Conservation (phyloP, 2,329 filamentous ascomycete genomes). For the Knufia petricola region DNA sequence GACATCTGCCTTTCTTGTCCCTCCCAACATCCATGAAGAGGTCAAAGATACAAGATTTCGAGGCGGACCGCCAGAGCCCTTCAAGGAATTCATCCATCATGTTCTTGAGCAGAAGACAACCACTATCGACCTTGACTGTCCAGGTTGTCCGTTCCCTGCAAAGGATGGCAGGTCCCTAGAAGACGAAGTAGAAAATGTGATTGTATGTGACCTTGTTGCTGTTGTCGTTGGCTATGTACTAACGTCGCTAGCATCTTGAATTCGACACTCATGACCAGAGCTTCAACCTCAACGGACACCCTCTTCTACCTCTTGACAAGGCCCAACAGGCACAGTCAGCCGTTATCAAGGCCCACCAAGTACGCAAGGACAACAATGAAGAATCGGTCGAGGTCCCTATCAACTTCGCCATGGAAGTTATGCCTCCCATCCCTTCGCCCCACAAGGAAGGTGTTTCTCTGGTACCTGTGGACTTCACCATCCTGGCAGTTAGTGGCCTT, state of each 20-base stretch:
- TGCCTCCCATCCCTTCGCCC: slow-evolving; percentile 23
- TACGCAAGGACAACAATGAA: slow-evolving; percentile 26
- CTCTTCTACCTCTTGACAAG: slow-evolving; percentile 13
- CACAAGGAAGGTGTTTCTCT: slow-evolving; percentile 29
- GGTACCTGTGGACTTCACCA: slow-evolving; percentile 35
- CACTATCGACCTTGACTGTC: slow-evolving; percentile 18
- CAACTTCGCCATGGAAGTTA: slow-evolving; percentile 36
- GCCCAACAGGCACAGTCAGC: slow-evolving; percentile 11
- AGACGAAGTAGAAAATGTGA: slow-evolving; percentile 17
- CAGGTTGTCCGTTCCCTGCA: slow-evolving; percentile 16
- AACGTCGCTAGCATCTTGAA: slow-evolving; percentile 16
- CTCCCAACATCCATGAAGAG: slow-evolving; percentile 17
- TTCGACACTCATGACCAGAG: slow-evolving; percentile 13
- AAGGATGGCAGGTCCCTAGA: background rate
- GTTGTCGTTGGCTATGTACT: background rate
- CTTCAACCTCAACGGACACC: slow-evolving; percentile 18
- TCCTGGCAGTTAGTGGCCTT: slow-evolving; percentile 34
- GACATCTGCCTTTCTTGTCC: slow-evolving; percentile 21
- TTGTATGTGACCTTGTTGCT: slow-evolving; percentile 14
- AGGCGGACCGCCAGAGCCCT: slow-evolving; percentile 10
- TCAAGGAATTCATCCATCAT: slow-evolving; percentile 6
- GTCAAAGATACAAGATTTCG: slow-evolving; percentile 14
- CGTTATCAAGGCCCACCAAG: slow-evolving; percentile 16
- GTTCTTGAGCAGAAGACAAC: slow-evolving; percentile 3
- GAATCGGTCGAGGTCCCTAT: slow-evolving; percentile 30